Evolutionary conservation across 75 land plant species (phyloP).

Genomic region (Larix kaempferi): DNA sequence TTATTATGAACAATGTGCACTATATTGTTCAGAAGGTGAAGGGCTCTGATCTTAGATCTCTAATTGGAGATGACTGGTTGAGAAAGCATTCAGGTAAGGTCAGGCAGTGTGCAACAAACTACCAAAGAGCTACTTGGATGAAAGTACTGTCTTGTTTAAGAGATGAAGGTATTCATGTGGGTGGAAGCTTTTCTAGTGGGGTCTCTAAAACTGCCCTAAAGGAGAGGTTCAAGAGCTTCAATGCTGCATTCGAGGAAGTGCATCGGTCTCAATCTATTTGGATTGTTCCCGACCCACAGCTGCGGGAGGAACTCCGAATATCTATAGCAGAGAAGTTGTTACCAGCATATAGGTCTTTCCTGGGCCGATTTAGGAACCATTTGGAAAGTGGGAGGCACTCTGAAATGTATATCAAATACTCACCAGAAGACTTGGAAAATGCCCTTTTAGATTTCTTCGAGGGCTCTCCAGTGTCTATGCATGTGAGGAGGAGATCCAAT

Average conservation of each 20-base stretch:
- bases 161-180: slow-evolving; percentile 37
- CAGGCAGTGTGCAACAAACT: slow-evolving; percentile 48
- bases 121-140: slow-evolving; percentile 58
- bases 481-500: slow-evolving; percentile 10
- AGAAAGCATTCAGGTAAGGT: slow-evolving; percentile 34
- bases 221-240: slow-evolving; percentile 80
- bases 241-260: slow-evolving; percentile 76
- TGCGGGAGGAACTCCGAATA: slow-evolving; percentile 76
- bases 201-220: slow-evolving; percentile 59
- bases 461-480: slow-evolving; percentile 41
- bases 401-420: slow-evolving; percentile 66
- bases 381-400: slow-evolving; percentile 43
- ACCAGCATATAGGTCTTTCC: slow-evolving; percentile 78
- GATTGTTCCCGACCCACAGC: slow-evolving; percentile 75
- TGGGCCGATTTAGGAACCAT: slow-evolving; percentile 34
- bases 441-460: slow-evolving; percentile 66
- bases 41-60: slow-evolving; percentile 32
- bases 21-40: slow-evolving; percentile 72
- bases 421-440: slow-evolving; percentile 63
- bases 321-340: slow-evolving; percentile 80
- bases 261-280: slow-evolving; percentile 74
- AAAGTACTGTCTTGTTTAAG: slow-evolving; percentile 40
- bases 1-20: slow-evolving; percentile 72
- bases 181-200: slow-evolving; percentile 25
- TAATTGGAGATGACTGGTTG: slow-evolving; percentile 69